A percentile compares a stretch with the other conserved stretches of the same genome.
phyloP scores from a whole-genome alignment of 2,329 filamentous ascomycete species.

The Calonectria multiphialidica region DNA sequence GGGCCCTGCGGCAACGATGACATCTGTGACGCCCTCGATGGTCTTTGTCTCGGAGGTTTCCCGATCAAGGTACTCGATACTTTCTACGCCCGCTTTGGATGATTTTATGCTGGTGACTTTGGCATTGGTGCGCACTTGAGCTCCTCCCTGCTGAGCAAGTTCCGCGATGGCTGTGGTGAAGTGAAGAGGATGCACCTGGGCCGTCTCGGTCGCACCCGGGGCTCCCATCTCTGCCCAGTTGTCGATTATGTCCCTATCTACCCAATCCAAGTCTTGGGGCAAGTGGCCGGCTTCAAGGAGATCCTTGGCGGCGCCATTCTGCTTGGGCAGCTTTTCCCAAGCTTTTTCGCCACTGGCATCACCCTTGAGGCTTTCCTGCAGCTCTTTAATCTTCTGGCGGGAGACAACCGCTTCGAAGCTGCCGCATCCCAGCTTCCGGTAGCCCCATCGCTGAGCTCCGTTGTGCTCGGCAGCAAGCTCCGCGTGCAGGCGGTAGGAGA shows the following conservation, averaged over 20 bases:
- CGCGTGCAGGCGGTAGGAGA: constrained; percentile 86
- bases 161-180: constrained; percentile 89
- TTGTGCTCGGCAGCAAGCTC: constrained; percentile 87
- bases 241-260: constrained; percentile 74
- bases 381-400: constrained; percentile 48
- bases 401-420: constrained; percentile 58
- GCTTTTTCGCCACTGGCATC: constrained; percentile 51
- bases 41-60: constrained; percentile 48
- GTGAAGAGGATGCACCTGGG: constrained; percentile 92
- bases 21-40: constrained; percentile 62
- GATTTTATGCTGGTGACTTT: constrained; percentile 76
- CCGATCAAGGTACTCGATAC: constrained; percentile 71
- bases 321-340: constrained; percentile 74
- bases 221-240: constrained; percentile 86
- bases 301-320: constrained; percentile 60
- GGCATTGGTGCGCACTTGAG: constrained; percentile 74
- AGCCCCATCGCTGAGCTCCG: constrained; percentile 87
- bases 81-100: constrained; percentile 63
- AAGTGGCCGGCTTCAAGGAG: constrained; percentile 70
- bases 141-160: constrained; percentile 78
- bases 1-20: constrained; percentile 69
- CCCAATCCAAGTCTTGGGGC: constrained; percentile 87
- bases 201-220: constrained; percentile 78
- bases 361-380: constrained; percentile 37
- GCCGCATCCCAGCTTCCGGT: constrained; percentile 83